Evolutionary conservation across 495 filamentous ascomycete species (phyloP).

Genomic region (Cercophora samala): DNA sequence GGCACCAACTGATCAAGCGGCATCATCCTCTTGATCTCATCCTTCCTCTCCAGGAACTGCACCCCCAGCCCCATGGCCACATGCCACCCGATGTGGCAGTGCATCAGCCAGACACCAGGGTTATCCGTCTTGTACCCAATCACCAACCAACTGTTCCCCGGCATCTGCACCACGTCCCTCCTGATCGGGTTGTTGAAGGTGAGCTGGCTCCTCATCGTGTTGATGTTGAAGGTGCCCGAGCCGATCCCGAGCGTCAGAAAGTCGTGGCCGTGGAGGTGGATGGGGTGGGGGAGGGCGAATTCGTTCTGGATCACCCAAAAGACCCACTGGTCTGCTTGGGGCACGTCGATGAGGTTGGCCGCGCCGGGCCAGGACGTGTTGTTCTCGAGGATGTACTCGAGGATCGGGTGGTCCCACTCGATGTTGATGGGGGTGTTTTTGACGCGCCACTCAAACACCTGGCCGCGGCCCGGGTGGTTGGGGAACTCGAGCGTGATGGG

Average conservation of each 20-base stretch:
- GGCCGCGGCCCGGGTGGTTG: conserved; percentile 15
- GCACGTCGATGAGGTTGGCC: conserved; percentile 35
- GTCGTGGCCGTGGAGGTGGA: conserved; percentile 59
- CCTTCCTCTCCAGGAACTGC: conserved; percentile 44
- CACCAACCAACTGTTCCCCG: conserved; percentile 34
- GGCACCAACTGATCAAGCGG: conserved; percentile 33
- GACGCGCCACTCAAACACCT: conserved; percentile 37
- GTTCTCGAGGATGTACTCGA: conserved; percentile 32
- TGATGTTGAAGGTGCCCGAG: conserved; percentile 34
- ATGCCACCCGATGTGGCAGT: conserved; percentile 55
- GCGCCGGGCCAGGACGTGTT: conserved; percentile 31
- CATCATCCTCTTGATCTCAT: conserved; percentile 39
- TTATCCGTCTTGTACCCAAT: conserved; percentile 49
- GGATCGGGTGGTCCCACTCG: conserved; percentile 39
- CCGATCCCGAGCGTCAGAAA: conserved; percentile 55
- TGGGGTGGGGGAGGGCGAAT: conserved; percentile 41
- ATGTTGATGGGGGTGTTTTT: conserved; percentile 31
- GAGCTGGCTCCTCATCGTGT: conserved; percentile 26
- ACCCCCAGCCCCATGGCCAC: conserved; percentile 44
- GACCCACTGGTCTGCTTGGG: conserved; percentile 27
- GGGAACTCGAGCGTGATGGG: conserved; percentile 18
- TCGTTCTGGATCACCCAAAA: conserved; percentile 41
- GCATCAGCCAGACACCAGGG: conserved; percentile 46
- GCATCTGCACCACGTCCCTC: conserved; percentile 42
- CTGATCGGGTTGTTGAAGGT: conserved; percentile 40